Evolutionary conservation across 306 rosid species (phyloP).

Genomic region (Sindora glabra): DNA sequence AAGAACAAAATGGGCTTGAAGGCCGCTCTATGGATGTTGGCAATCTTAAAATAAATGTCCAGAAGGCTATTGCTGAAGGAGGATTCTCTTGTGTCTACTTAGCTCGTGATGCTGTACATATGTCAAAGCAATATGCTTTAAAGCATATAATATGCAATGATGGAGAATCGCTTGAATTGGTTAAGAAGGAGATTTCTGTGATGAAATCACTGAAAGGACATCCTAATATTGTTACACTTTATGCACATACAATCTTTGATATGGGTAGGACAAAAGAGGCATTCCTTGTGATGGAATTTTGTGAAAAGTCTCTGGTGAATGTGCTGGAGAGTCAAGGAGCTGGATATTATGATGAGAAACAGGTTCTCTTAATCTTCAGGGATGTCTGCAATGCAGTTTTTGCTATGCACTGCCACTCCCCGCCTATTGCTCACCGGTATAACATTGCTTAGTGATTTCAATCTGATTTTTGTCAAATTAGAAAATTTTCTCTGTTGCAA

Average conservation of each 20-base stretch:
- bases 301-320: constrained; percentile 79
- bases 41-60: constrained; percentile 66
- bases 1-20: constrained; percentile 83
- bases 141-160: constrained; percentile 92
- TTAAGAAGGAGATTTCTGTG: constrained; percentile 72
- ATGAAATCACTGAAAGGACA: constrained; percentile 82
- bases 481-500: neutral
- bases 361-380: constrained; percentile 76
- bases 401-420: constrained; percentile 89
- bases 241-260: constrained; percentile 70
- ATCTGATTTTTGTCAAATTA: neutral
- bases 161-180: constrained; percentile 77
- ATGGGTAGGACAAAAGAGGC: constrained; percentile 96
- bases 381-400: constrained; percentile 89
- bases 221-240: constrained; percentile 79
- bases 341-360: constrained; percentile 82
- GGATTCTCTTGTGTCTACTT: constrained; percentile 95
- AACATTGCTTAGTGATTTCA: neutral
- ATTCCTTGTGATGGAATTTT: constrained; percentile 83
- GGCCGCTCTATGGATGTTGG: constrained; percentile 85
- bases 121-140: constrained; percentile 90
- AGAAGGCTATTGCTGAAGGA: constrained; percentile 87
- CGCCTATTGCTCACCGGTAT: constrained; percentile 94
- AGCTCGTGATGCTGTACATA: constrained; percentile 69
- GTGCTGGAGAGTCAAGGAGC: constrained; percentile 88